Evolutionary conservation across 331 rosid genomes (phyloP), one percentile per base, ranked within the genome.

Genomic region (Rhamnella rubrinervis): DNA sequence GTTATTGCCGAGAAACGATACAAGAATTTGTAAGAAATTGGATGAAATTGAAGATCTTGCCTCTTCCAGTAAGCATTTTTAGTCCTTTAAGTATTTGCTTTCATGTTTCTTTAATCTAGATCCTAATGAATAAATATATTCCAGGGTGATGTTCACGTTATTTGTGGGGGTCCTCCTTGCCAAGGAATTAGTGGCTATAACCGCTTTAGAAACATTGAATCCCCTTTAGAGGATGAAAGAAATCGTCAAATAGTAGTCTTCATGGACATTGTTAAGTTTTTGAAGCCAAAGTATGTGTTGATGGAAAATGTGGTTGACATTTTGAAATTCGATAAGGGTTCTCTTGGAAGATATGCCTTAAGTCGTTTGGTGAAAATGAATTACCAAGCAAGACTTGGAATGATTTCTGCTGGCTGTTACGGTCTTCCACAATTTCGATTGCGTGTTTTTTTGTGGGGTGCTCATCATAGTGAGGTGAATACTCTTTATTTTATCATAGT

Each of bases 141-240:
- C 68, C 92, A 90, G 95, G 92, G 95, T 49, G 96, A 82, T 26
- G 92, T 81, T 78, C 97, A 85, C 73, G 95, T 91, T 64, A 82
- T 87, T 66, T 93, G 98, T 71, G 98, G 98, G 28, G 98, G 98
- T 59, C 97, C 98, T 46, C 98, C 98, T 74, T 93, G 98, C 80
- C 98, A 93, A 83, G 98, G 98, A 69, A 87, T 93, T 61, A 93
- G 98, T 66, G 98, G 98, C 62, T 93, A 88, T 73, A 93, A 93
- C 71, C 98, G 98, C 65, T 84, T 1, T 71, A 87, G 98, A 84
- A 93, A 93, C 55, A 35, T 63, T 7, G 84, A 60, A 57, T 88
- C 87, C 47, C 98, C 98, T 19, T 70, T 93, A 73, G 91, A 85
- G 38, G 98, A 93, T 80, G 96, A 90, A 77, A 83, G 88, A 81